Evolutionary conservation across 1,284 basidiomycete genomes (phyloP).

Genomic region (Calocybe gambosa): DNA sequence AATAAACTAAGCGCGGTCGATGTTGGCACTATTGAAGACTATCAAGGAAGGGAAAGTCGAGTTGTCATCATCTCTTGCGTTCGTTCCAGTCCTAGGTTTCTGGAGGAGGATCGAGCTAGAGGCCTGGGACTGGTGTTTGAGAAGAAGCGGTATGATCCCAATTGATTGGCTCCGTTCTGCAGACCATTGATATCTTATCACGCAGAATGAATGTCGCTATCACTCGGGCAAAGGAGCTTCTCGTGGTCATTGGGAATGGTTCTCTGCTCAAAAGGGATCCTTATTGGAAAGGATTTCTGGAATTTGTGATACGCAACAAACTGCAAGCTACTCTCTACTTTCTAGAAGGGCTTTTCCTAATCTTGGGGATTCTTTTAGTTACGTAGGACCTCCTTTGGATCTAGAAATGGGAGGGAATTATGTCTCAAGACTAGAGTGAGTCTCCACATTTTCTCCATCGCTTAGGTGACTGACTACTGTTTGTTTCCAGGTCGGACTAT

Average conservation of each 20-base stretch:
- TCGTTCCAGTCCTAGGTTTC: slow-evolving; percentile 34
- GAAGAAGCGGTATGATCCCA: slow-evolving; percentile 31
- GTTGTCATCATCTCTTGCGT: slow-evolving; percentile 43
- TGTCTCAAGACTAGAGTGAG: slow-evolving; percentile 39
- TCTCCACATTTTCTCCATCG: neutral
- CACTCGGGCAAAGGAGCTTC: slow-evolving; percentile 39
- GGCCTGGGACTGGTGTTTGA: slow-evolving; percentile 38
- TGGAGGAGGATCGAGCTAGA: slow-evolving; percentile 36
- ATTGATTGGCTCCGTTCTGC: neutral
- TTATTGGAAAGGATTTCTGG: slow-evolving; percentile 41
- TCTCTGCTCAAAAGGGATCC: slow-evolving; percentile 34
- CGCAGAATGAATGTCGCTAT: slow-evolving; percentile 44
- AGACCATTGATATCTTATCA: neutral
- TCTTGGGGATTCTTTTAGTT: slow-evolving; percentile 12
- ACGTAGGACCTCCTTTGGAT: slow-evolving; percentile 33
- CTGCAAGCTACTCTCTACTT: slow-evolving; percentile 18
- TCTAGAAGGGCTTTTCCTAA: slow-evolving; percentile 33
- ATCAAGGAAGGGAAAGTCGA: slow-evolving; percentile 40
- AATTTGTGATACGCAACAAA: slow-evolving; percentile 37
- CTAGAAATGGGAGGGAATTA: slow-evolving; percentile 40
- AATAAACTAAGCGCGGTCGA: slow-evolving; percentile 35
- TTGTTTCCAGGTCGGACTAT: slow-evolving; percentile 11
- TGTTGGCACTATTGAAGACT: slow-evolving; percentile 44
- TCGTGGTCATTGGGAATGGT: slow-evolving; percentile 40
- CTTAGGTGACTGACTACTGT: neutral